Evolutionary conservation across 2,329 filamentous ascomycete genomes (phyloP).

Genomic region (Fusarium verrucosum): DNA sequence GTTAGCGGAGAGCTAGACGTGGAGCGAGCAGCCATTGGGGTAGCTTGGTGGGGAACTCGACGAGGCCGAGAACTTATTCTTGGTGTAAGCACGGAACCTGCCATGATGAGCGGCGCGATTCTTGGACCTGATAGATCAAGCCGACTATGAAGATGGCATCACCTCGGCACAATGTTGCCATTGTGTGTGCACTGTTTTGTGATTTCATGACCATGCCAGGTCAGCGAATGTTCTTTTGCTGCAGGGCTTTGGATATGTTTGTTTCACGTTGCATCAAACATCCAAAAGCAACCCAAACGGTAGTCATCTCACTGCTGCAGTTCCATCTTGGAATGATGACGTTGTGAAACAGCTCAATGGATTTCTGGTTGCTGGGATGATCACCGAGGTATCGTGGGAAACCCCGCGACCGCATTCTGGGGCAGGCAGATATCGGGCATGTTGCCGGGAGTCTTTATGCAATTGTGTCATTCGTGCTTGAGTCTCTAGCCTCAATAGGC

Average conservation of each 20-base stretch:
- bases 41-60: slow-evolving; percentile 82
- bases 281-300: not conserved
- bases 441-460: slow-evolving; percentile 1
- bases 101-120: slow-evolving; percentile 67
- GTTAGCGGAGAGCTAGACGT: slow-evolving; percentile 89
- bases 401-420: not conserved
- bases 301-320: slow-evolving; percentile 5
- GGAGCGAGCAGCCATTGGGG: slow-evolving; percentile 78
- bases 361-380: not conserved
- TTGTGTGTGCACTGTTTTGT: not conserved
- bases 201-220: not conserved
- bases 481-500: slow-evolving; percentile 22
- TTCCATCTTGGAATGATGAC: slow-evolving; percentile 17
- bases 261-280: slow-evolving; percentile 10
- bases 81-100: slow-evolving; percentile 36
- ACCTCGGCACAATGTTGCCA: not conserved
- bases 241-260: not conserved
- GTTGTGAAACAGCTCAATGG: slow-evolving; percentile 8
- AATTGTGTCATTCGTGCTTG: slow-evolving; percentile 23
- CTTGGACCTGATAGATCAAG: slow-evolving; percentile 47
- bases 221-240: not conserved
- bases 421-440: not conserved
- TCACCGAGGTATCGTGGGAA: not conserved
- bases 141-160: slow-evolving; percentile 47
- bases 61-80: slow-evolving; percentile 64